phyloP scores from a whole-genome alignment of 805 yeast genomes.

The Yarrowia sp. region DNA sequence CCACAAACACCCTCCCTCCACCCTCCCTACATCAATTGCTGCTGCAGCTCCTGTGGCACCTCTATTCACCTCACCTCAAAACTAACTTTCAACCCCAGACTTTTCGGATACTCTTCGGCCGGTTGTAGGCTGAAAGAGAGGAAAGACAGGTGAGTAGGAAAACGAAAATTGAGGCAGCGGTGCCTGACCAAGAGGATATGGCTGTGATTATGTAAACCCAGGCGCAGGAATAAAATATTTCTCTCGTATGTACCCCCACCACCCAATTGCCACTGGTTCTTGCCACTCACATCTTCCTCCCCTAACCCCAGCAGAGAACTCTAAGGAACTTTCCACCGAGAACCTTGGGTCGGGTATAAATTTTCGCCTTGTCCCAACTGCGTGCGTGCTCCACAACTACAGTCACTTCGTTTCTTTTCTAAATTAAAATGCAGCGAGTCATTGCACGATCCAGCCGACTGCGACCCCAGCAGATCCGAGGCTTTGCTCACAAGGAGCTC shows the following conservation, averaged over 20 bases:
- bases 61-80: background rate
- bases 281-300: background rate
- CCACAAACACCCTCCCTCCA: too few relatives aligned
- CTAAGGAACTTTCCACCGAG: slow-evolving; percentile 35
- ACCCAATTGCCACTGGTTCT: background rate
- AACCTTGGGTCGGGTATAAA: slow-evolving; percentile 21
- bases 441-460: slow-evolving; percentile 42
- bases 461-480: slow-evolving; percentile 48
- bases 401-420: background rate
- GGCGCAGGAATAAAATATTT: too few relatives aligned
- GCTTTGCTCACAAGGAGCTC: slow-evolving; percentile 79
- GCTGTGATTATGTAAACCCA: too few relatives aligned
- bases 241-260: too few relatives aligned
- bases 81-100: slow-evolving; percentile 32
- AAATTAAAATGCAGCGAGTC: slow-evolving; percentile 44
- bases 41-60: background rate
- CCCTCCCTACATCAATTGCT: background rate
- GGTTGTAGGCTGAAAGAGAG: background rate
- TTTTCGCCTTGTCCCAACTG: slow-evolving; percentile 28
- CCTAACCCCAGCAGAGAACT: slow-evolving; percentile 39
- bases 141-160: background rate
- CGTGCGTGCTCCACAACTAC: too few relatives aligned
- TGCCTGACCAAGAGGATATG: too few relatives aligned
- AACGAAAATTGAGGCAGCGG: background rate
- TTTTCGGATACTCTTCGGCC: slow-evolving; percentile 37